Evolutionary conservation across 345 rosid species (phyloP).

Genomic region (Hibiscus tridactylites): DNA sequence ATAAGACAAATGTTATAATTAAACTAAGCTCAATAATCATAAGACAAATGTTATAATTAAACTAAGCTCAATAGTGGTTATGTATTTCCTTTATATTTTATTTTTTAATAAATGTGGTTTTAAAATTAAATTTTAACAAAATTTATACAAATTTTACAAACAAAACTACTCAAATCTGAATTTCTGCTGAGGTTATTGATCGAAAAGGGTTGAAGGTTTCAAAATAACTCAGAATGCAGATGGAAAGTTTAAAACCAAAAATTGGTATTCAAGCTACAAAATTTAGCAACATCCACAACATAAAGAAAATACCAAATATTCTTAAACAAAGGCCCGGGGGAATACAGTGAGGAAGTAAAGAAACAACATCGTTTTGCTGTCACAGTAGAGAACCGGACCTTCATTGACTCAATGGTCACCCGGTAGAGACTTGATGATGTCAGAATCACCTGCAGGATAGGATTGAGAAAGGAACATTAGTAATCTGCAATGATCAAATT

Average conservation of each 20-base stretch:
- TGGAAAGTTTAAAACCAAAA: constrained; percentile 19
- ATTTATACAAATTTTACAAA: too few species aligned
- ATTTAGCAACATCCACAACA: background rate
- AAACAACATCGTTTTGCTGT: background rate
- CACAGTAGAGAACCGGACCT: background rate
- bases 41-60: too few species aligned
- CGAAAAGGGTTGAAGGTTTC: constrained; percentile 40
- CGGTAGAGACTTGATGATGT: constrained; percentile 63
- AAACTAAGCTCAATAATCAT: too few species aligned
- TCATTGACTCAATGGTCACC: constrained; percentile 37
- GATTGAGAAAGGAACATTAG: background rate
- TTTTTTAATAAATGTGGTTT: too few species aligned
- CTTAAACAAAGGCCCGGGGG: background rate
- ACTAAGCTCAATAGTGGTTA: too few species aligned
- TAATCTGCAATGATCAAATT: background rate
- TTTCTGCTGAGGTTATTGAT: constrained; percentile 32
- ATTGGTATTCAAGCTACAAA: background rate
- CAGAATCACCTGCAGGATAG: constrained; percentile 50
- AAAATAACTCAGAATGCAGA: constrained; percentile 42
- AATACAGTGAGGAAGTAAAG: background rate
- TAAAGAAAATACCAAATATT: background rate
- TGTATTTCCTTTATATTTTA: too few species aligned
- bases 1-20: too few species aligned
- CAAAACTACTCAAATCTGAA: too few species aligned
- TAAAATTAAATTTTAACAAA: too few species aligned